These are phyloP conservation scores for Euphrasia arctica DNA, from an alignment of 305 asterid genomes.

Conservation along the genomic window DNA sequence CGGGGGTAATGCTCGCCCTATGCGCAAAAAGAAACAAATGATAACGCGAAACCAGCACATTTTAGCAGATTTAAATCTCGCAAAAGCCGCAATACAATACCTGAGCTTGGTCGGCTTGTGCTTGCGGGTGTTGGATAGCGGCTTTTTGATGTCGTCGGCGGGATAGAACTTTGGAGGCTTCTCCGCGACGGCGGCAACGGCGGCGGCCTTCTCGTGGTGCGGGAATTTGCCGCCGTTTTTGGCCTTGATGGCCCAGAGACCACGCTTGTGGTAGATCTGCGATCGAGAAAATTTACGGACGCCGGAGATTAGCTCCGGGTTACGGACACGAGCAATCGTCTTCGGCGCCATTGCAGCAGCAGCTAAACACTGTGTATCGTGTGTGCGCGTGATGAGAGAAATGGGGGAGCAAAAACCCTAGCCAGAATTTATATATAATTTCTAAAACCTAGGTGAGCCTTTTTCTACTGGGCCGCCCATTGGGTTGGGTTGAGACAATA, in stretches of 20 bases:
- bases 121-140: slow-evolving; percentile 68
- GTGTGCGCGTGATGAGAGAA: slow-evolving; percentile 5
- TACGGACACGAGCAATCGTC: slow-evolving; percentile 29
- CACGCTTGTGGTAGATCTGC: slow-evolving; percentile 68
- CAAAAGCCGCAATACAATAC: slow-evolving; percentile 23
- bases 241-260: slow-evolving; percentile 74
- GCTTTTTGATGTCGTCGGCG: slow-evolving; percentile 82
- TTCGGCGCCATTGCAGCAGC: slow-evolving; percentile 37
- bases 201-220: slow-evolving; percentile 45
- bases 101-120: slow-evolving; percentile 73
- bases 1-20: slow-evolving; percentile 64
- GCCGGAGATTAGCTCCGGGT: slow-evolving; percentile 63
- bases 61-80: neutral
- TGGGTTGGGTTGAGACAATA: neutral
- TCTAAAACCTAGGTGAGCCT: slow-evolving; percentile 6
- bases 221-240: slow-evolving; percentile 64
- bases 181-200: slow-evolving; percentile 35
- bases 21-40: neutral
- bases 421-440: slow-evolving; percentile 4
- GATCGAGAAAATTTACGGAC: slow-evolving; percentile 52
- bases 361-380: slow-evolving; percentile 7
- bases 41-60: neutral
- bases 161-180: slow-evolving; percentile 79
- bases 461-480: neutral
- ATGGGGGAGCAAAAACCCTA: slow-evolving; percentile 21